Evolutionary conservation across 768 basidiomycete species (phyloP).

Genomic region (Hortiboletus campestris): DNA sequence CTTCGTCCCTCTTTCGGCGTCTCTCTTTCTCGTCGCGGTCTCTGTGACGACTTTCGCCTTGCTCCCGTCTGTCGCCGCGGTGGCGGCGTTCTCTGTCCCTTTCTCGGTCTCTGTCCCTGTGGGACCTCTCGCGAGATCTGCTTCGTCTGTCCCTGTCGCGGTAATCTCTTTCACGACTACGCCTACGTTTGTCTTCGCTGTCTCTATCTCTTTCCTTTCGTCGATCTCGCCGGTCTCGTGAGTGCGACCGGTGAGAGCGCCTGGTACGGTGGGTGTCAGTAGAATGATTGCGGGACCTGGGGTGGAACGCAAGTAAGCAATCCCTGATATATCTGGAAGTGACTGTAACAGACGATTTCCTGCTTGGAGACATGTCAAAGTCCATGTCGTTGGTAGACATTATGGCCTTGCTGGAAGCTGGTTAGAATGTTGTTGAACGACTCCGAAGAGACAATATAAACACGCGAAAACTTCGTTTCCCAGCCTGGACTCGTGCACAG

Average conservation of each 20-base stretch:
- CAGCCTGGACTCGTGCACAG: conserved; percentile 20
- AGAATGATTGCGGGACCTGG: conserved; percentile 70
- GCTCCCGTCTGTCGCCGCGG: conserved; percentile 48
- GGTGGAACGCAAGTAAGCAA: conserved; percentile 9
- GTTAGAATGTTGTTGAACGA: conserved; percentile 11
- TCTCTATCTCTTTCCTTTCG: conserved; percentile 51
- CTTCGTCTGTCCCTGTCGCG: conserved; percentile 47
- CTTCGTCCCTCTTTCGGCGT: conserved; percentile 70
- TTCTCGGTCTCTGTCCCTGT: conserved; percentile 38
- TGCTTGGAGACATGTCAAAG: conserved; percentile 57
- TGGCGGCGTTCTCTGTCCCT: conserved; percentile 41
- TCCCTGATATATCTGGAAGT: neutral
- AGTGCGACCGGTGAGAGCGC: conserved; percentile 70
- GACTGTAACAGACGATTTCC: conserved; percentile 53
- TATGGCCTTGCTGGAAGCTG: conserved; percentile 2
- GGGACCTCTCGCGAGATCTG: conserved; percentile 51
- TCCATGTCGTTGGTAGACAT: conserved; percentile 62
- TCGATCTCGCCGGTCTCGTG: conserved; percentile 49
- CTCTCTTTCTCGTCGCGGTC: conserved; percentile 50
- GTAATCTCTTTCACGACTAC: conserved; percentile 55
- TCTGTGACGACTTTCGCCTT: conserved; percentile 55
- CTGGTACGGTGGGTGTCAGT: conserved; percentile 73
- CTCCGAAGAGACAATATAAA: conserved; percentile 21
- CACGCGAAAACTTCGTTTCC: conserved; percentile 36
- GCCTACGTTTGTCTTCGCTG: conserved; percentile 59